A percentile compares a stretch with the other conserved stretches of the same genome.
Evolutionary conservation across 495 filamentous ascomycete genomes (phyloP).

Genomic region (Tuber magnatum): DNA sequence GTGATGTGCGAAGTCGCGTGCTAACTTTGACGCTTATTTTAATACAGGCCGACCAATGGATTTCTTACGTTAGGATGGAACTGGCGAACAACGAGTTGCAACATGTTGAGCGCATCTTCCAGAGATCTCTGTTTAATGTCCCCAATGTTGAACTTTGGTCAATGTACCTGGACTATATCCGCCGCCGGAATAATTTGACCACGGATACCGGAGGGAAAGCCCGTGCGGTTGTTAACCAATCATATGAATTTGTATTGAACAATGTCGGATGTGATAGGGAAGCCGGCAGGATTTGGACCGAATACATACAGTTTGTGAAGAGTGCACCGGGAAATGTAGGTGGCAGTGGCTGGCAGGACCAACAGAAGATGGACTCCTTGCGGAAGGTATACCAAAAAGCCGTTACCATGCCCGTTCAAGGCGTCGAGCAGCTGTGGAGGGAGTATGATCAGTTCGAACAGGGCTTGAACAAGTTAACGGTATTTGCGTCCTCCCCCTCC

Average conservation of each 20-base stretch:
- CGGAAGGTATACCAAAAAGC: conserved; percentile 87
- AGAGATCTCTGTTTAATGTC: conserved; percentile 60
- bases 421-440: conserved; percentile 79
- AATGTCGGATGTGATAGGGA: conserved; percentile 88
- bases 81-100: conserved; percentile 68
- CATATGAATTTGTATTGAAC: conserved; percentile 85
- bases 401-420: conserved; percentile 71
- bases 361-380: conserved; percentile 91
- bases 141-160: conserved; percentile 83
- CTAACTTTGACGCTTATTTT: conserved; percentile 22
- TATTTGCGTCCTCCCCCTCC: conserved; percentile 42
- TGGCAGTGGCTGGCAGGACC: conserved; percentile 81
- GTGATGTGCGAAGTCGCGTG: conserved; percentile 9
- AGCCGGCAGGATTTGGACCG: conserved; percentile 81
- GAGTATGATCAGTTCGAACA: conserved; percentile 96
- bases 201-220: conserved; percentile 70
- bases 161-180: conserved; percentile 89
- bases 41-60: conserved; percentile 78
- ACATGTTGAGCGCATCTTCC: conserved; percentile 74
- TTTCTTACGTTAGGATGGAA: conserved; percentile 78
- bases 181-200: conserved; percentile 74
- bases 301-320: conserved; percentile 86
- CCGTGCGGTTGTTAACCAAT: conserved; percentile 65
- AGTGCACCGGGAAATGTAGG: conserved; percentile 74
- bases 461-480: conserved; percentile 79